These are phyloP conservation scores for Rheum nobile DNA, from an alignment of 148 eudicot species.

Conservation along the genomic window DNA sequence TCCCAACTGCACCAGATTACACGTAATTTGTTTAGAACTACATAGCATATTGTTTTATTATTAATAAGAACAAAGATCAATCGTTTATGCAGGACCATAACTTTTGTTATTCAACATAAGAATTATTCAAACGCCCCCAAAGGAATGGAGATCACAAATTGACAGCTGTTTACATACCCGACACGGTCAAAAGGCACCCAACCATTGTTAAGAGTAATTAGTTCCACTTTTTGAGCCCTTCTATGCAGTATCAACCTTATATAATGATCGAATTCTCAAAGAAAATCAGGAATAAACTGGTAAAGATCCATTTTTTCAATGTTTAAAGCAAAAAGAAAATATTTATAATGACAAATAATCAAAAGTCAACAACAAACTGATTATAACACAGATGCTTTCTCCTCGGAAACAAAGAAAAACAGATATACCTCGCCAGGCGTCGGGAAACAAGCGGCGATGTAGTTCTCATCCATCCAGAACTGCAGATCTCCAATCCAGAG, in stretches of 20 bases:
- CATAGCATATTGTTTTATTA: background rate
- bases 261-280: background rate
- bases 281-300: background rate
- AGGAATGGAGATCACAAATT: background rate
- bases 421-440: constrained; percentile 59
- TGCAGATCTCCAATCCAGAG: constrained; percentile 94
- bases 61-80: background rate
- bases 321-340: background rate
- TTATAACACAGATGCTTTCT: background rate
- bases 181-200: background rate
- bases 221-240: background rate
- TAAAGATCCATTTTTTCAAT: background rate
- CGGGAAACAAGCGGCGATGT: constrained; percentile 43
- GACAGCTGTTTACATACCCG: background rate
- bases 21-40: background rate
- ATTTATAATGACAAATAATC: background rate
- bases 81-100: background rate
- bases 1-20: background rate
- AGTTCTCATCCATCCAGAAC: constrained; percentile 85
- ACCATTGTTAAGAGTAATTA: background rate
- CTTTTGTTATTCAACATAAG: background rate
- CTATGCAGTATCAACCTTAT: background rate
- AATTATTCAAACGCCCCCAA: background rate
- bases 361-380: background rate
- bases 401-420: background rate